Evolutionary conservation across 2,329 filamentous ascomycete species (phyloP).

Genomic region (Elsinoe perseae): DNA sequence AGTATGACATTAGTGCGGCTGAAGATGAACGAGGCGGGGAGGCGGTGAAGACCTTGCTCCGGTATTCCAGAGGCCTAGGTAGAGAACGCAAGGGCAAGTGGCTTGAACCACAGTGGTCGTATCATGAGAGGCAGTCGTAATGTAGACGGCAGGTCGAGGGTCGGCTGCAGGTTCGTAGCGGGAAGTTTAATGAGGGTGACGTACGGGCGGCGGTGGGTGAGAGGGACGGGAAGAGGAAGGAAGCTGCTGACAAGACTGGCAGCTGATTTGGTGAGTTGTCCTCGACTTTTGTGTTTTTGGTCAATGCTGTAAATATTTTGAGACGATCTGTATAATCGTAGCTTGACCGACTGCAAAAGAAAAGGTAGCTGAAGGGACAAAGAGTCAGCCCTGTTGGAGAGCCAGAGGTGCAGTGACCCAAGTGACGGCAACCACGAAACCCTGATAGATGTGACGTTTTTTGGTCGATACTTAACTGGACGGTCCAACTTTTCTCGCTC

Average conservation of each 20-base stretch:
- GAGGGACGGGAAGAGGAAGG: background rate
- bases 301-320: background rate
- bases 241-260: slow-evolving; percentile 3
- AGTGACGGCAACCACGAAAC: slow-evolving; percentile 4
- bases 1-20: slow-evolving; percentile 16
- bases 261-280: background rate
- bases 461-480: background rate
- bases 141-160: background rate
- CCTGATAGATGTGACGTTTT: background rate
- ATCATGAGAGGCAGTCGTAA: slow-evolving; percentile 14
- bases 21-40: background rate
- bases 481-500: background rate
- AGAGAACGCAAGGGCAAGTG: background rate
- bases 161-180: slow-evolving; percentile 8
- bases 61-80: background rate
- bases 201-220: background rate
- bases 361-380: slow-evolving; percentile 1
- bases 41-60: slow-evolving; percentile 3
- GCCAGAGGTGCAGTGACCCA: too few relatives aligned
- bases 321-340: background rate
- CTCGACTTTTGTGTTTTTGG: background rate
- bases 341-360: background rate
- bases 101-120: background rate
- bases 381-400: background rate
- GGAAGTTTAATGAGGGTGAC: slow-evolving; percentile 12